Base-by-base conservation (phyloP, 805 yeast genomes). In the Yarrowia bubula region DNA sequence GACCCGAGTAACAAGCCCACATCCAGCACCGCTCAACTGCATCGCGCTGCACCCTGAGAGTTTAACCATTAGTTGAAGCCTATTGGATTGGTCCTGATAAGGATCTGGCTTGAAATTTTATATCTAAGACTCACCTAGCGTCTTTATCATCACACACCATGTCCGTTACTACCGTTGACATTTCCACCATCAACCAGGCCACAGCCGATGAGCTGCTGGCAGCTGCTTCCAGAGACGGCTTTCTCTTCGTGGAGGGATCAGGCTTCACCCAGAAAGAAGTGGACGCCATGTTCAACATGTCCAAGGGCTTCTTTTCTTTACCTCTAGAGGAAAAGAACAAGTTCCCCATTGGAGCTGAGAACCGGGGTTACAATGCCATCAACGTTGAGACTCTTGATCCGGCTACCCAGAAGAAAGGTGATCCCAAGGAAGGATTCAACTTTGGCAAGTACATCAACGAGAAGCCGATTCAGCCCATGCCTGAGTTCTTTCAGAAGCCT, bases 161-260 rank as follows among this genome's bases (percentile, higher is more conserved):
- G 61, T 41, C 75, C 9, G 68, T 74, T 8, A 72, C 28, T 11
- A 55, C 61, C 10, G 61, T 88, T 35, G 91, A 88, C 69, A 80
- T 88, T 32, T 76, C 85, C n/a, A 68, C 73, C 8, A 68, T 76
- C 17, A 72, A 79, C 65, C 73, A 74, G 28, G 65, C 70, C 7
- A 80, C 87, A 0, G 88, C 86, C 0, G 78, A 77, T 8, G 76
- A 80, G 65, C 78, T 88, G 31, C 77, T 86, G 3, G 76, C 79
- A 8, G 90, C 90, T 1, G 88, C 88, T 10, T 75, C 81, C n/a
- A 74, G 82, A 1, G 87, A 85, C 68, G 91, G 91, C 1, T 87
- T 87, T 70, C 75, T 87, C 14, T 85, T 85, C 65, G 78, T 87
- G 5, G 88, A 86, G 69, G 91, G 91, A 7, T 88, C 86, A 68